phyloP scores from a whole-genome alignment of 768 basidiomycete genomes.

The Russula sp. region DNA sequence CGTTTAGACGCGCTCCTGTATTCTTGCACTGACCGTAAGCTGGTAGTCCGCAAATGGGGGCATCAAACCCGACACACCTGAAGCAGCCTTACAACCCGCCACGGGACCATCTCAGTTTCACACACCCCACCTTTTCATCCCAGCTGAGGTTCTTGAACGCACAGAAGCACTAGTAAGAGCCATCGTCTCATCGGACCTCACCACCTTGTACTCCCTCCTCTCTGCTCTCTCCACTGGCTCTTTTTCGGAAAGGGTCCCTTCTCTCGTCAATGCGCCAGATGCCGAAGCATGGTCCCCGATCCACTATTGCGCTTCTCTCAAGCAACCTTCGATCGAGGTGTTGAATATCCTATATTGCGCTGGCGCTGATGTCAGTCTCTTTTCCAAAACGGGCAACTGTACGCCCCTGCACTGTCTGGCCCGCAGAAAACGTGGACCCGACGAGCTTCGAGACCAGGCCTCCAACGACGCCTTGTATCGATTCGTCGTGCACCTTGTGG shows the following conservation, averaged over 20 bases:
- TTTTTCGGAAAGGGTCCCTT: conserved; percentile 30
- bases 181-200: conserved; percentile 41
- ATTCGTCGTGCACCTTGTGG: conserved; percentile 60
- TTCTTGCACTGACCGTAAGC: neutral
- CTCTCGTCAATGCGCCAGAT: conserved; percentile 63
- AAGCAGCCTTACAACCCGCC: conserved; percentile 35
- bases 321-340: conserved; percentile 49
- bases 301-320: conserved; percentile 56
- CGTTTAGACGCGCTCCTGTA: neutral
- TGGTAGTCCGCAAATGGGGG: conserved; percentile 22
- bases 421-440: conserved; percentile 18
- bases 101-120: neutral
- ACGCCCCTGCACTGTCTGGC: conserved; percentile 24
- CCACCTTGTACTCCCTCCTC: conserved; percentile 47
- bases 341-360: conserved; percentile 69
- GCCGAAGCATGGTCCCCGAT: conserved; percentile 63
- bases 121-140: conserved; percentile 30
- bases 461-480: conserved; percentile 33
- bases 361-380: conserved; percentile 66
- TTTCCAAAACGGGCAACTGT: conserved; percentile 29
- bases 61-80: conserved; percentile 55
- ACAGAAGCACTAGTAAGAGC: conserved; percentile 50
- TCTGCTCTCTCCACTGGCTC: conserved; percentile 34
- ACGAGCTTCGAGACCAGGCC: conserved; percentile 16
- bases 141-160: conserved; percentile 35